A percentile compares a stretch with the other conserved stretches of the same genome.
phyloP scores from a whole-genome alignment of 306 rosid genomes.

The Cucurbita moschata region DNA sequence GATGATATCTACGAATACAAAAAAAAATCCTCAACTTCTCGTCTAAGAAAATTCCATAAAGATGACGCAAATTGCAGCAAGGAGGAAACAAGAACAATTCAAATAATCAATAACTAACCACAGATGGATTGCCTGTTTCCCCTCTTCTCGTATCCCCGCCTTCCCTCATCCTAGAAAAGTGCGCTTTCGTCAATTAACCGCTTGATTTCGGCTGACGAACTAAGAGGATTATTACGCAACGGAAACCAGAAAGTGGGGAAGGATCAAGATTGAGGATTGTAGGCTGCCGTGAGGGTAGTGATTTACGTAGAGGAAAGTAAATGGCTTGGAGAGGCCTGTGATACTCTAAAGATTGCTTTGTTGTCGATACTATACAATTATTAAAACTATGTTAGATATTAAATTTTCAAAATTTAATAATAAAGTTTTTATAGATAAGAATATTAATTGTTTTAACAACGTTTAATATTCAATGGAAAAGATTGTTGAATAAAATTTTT shows the following conservation, averaged over 20 bases:
- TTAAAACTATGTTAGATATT: no score
- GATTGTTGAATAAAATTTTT: no score
- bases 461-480: no score
- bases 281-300: background rate
- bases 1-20: background rate
- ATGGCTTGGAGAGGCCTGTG: background rate
- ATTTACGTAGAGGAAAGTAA: background rate
- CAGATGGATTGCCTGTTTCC: constrained; percentile 25
- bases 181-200: background rate
- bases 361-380: background rate
- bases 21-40: background rate
- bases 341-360: background rate
- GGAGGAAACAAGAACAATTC: background rate
- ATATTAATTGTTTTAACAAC: no score
- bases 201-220: background rate
- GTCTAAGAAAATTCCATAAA: background rate
- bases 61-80: background rate
- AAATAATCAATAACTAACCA: constrained; percentile 20
- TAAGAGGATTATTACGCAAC: background rate
- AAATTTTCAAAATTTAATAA: no score
- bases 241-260: background rate
- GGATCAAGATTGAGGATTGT: background rate
- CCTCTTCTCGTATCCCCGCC: constrained; percentile 5
- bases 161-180: constrained; percentile 10
- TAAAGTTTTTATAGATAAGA: no score